Conservation (phyloP, 495 filamentous ascomycete species). For the Pseudoneurospora amorphoporcata region DNA sequence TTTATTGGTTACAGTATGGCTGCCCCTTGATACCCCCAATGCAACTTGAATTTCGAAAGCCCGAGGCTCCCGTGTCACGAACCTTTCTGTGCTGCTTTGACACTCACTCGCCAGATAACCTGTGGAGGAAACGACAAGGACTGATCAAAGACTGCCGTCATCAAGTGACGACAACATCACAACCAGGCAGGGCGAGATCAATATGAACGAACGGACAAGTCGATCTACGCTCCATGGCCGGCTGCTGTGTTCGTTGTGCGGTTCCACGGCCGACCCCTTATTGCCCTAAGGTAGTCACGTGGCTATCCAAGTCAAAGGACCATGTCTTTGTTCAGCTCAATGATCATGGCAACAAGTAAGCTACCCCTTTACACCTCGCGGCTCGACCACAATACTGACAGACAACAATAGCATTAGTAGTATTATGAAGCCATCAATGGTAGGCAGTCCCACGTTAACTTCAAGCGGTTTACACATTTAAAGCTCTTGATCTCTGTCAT, state of each 20-base stretch:
- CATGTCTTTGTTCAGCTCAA: neutral
- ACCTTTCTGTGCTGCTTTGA: neutral
- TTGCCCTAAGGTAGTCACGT: neutral
- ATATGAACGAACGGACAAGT: neutral
- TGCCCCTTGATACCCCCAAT: neutral
- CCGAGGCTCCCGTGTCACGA: neutral
- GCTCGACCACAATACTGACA: neutral
- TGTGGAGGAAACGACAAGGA: neutral
- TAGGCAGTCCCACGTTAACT: neutral
- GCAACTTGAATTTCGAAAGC: neutral
- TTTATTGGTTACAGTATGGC: neutral
- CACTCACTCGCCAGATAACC: neutral
- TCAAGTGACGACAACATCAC: neutral
- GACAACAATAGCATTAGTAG: neutral
- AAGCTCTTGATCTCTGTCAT: too few relatives aligned
- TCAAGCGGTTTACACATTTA: neutral
- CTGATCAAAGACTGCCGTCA: neutral
- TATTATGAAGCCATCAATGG: neutral
- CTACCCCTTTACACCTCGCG: neutral
- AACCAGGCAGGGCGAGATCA: neutral
- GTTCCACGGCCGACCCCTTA: neutral
- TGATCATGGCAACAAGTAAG: neutral
- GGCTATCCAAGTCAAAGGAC: neutral
- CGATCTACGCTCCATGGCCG: neutral
- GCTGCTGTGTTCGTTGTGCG: neutral